Evolutionary conservation across 805 yeast genomes (phyloP).

Genomic region (Myxozyma udenii): DNA sequence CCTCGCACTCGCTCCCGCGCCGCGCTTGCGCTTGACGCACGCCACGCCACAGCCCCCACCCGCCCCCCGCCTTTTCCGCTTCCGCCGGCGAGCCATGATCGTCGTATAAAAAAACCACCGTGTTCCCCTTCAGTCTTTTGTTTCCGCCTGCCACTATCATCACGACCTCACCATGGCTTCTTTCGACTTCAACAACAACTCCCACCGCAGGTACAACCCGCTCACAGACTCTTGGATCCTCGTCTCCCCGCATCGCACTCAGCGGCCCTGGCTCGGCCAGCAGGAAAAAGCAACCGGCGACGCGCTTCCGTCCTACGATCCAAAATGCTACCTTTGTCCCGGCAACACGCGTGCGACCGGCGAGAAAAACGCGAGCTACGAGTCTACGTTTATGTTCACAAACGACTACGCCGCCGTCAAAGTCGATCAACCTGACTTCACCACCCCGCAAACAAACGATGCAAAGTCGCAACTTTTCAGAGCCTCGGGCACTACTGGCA

Average conservation of each 20-base stretch:
- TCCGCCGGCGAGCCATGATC: no score
- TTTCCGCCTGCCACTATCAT: neutral
- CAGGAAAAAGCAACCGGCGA: slow-evolving; percentile 50
- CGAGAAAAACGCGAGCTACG: slow-evolving; percentile 55
- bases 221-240: slow-evolving; percentile 63
- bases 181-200: slow-evolving; percentile 33
- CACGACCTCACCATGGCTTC: neutral
- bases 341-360: slow-evolving; percentile 66
- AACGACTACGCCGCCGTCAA: slow-evolving; percentile 73
- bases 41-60: neutral
- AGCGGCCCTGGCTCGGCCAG: slow-evolving; percentile 80
- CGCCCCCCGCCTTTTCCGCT: neutral
- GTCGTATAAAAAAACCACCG: no score
- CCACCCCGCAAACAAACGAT: slow-evolving; percentile 14
- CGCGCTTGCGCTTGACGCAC: slow-evolving; percentile 1
- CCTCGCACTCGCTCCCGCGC: no score
- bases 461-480: slow-evolving; percentile 43
- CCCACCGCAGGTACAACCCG: slow-evolving; percentile 70
- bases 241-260: slow-evolving; percentile 73
- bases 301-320: slow-evolving; percentile 55
- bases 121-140: no score
- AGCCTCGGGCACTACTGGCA: slow-evolving; percentile 61
- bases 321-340: slow-evolving; percentile 69
- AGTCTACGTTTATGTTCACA: slow-evolving; percentile 55
- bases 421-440: slow-evolving; percentile 43